A percentile compares a stretch with the other conserved stretches of the same genome.
phyloP scores from a whole-genome alignment of 352 stramenopile species.

The Albugo candida region DNA sequence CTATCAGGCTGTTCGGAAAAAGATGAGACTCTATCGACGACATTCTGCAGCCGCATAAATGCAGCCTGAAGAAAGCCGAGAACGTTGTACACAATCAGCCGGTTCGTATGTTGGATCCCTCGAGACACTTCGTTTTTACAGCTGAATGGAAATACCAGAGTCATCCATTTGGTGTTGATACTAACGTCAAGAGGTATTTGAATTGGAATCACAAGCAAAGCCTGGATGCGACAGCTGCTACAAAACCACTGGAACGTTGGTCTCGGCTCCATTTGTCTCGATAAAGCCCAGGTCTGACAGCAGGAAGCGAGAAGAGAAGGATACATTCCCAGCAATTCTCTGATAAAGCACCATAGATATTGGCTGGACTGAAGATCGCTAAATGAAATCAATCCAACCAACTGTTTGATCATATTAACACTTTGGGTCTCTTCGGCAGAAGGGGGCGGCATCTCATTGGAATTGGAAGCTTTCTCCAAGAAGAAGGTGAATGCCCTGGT shows the following conservation, averaged over 20 bases:
- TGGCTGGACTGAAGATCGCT: slow-evolving; percentile 21
- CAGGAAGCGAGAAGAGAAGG: slow-evolving; percentile 41
- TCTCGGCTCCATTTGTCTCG: slow-evolving; percentile 41
- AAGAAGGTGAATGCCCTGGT: slow-evolving; percentile 3
- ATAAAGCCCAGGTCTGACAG: slow-evolving; percentile 22
- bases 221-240: slow-evolving; percentile 44
- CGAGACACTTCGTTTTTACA: slow-evolving; percentile 67
- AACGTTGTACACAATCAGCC: slow-evolving; percentile 51
- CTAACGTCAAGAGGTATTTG: neutral
- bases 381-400: slow-evolving; percentile 34
- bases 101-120: slow-evolving; percentile 51
- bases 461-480: neutral
- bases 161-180: slow-evolving; percentile 15
- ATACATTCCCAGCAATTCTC: slow-evolving; percentile 34
- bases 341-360: slow-evolving; percentile 14
- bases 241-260: slow-evolving; percentile 63
- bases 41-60: slow-evolving; percentile 26
- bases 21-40: slow-evolving; percentile 19
- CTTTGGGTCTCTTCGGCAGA: neutral
- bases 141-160: slow-evolving; percentile 43
- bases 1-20: slow-evolving; percentile 6
- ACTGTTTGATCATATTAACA: slow-evolving; percentile 10
- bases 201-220: slow-evolving; percentile 25
- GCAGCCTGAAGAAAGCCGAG: slow-evolving; percentile 44
- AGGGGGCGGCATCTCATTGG: neutral